phyloP scores from a whole-genome alignment of 2,329 filamentous ascomycete genomes.

The Rosellinia necatrix region DNA sequence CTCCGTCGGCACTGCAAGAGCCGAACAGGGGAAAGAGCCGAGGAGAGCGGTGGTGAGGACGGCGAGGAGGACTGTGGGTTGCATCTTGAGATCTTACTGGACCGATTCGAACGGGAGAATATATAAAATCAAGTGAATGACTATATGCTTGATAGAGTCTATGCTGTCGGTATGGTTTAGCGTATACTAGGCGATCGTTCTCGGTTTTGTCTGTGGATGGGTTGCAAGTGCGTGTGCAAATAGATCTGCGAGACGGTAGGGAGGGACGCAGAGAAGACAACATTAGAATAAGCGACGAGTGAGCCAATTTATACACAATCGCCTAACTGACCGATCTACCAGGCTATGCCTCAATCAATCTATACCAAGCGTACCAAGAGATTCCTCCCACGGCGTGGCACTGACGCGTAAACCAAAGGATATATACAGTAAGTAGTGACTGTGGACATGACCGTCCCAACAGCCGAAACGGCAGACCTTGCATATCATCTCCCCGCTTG shows the following conservation, averaged over 20 bases:
- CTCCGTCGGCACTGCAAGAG: slow-evolving; percentile 3
- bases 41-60: slow-evolving; percentile 4
- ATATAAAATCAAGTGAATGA: background rate
- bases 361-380: background rate
- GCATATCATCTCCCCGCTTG: no score
- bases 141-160: background rate
- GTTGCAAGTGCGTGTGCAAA: background rate
- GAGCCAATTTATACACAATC: background rate
- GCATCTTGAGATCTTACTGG: background rate
- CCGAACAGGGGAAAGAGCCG: background rate
- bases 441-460: no score
- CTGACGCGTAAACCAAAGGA: no score
- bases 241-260: background rate
- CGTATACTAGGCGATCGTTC: background rate
- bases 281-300: no score
- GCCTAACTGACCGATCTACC: no score
- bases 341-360: no score
- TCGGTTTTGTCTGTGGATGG: background rate
- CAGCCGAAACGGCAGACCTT: no score
- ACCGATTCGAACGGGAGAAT: background rate
- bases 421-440: no score
- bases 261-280: no score
- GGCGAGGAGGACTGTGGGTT: slow-evolving; percentile 1
- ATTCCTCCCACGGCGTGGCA: no score
- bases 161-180: background rate